Conservation (phyloP, 148 eudicot genomes). For the Mesembryanthemum crystallinum region DNA sequence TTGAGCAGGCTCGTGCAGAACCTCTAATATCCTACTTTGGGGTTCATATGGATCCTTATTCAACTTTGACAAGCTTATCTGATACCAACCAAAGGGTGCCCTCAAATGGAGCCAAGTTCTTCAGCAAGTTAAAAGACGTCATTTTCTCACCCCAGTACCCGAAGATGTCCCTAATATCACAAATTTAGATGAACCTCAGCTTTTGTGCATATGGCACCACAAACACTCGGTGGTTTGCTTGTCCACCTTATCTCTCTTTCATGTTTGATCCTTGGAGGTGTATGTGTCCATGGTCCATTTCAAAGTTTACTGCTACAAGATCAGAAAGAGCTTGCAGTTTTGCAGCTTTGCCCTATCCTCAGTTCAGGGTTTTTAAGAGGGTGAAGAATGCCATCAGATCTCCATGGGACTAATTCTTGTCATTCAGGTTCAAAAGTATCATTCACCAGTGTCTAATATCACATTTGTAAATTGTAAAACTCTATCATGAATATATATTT, state of each 20-base stretch:
- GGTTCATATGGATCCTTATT: slow-evolving; percentile 55
- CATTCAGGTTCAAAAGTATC: background rate
- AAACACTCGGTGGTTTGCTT: too few relatives aligned
- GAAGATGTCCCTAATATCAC: slow-evolving; percentile 8
- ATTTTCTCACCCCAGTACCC: slow-evolving; percentile 14
- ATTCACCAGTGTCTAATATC: background rate
- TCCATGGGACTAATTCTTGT: background rate
- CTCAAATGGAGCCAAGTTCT: slow-evolving; percentile 32
- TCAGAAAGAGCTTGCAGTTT: too few relatives aligned
- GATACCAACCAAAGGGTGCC: background rate
- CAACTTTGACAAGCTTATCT: slow-evolving; percentile 21
- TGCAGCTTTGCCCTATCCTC: background rate
- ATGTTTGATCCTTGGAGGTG: background rate
- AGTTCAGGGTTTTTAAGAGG: background rate
- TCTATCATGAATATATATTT: too few relatives aligned
- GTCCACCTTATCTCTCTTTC: background rate
- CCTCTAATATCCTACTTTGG: slow-evolving; percentile 62
- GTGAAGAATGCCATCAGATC: background rate
- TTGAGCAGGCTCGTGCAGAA: slow-evolving; percentile 53
- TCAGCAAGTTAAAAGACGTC: slow-evolving; percentile 23
- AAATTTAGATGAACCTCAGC: background rate
- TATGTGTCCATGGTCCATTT: background rate
- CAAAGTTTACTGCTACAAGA: background rate
- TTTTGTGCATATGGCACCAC: background rate
- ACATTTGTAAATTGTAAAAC: background rate